Evolutionary conservation across 805 yeast species (phyloP), one percentile per base, ranked within the genome.

Genomic region (Yarrowia osloensis): DNA sequence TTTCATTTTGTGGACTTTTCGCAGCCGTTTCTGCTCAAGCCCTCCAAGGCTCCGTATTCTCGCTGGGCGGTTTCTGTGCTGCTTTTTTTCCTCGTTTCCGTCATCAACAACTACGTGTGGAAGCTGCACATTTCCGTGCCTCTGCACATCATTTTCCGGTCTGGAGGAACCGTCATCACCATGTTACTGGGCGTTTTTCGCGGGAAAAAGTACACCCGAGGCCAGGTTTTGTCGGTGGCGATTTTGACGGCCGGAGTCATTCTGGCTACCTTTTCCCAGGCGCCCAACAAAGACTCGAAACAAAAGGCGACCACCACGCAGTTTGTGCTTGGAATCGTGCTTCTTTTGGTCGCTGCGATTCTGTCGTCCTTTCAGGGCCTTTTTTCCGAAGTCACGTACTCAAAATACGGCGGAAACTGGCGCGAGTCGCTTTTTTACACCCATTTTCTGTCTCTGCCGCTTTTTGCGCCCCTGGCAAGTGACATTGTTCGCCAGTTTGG

Each of bases 61-160:
- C 70, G 75, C 65, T 84, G 86, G 79, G 54, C 82, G 3, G 47
- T 82, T 6, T 78, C 85, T 1, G 85, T 87, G 15, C 63, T 79
- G 1, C 71, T 87, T 68, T 86, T 83, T 72, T 86, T 84, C 70
- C 54, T 79, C 6, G 77, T 85, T 11, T 82, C 88, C 0, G 76
- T 82, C 11, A 75, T 86, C 37, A 88, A 86, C 72, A 89, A 89
- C 72, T 73, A 76, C 63, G 91, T 83, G 0, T 86, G 86, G 77
- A 79, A 77, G 19, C 86, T 77, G 73, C 80, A 85, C 40, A 79
- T 89, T 29, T 82, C 88, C 2, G 82, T 89, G 22, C 91, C 93
- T 0, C 74, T 87, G 29, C 91, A 88, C 72, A 88, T 88, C 28
- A 82, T 88, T 8, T 80, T 88, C 70, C 75, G 92, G 63, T 86